Base-by-base conservation (phyloP, 352 stramenopile genomes). In the Globisporangium viniferum region DNA sequence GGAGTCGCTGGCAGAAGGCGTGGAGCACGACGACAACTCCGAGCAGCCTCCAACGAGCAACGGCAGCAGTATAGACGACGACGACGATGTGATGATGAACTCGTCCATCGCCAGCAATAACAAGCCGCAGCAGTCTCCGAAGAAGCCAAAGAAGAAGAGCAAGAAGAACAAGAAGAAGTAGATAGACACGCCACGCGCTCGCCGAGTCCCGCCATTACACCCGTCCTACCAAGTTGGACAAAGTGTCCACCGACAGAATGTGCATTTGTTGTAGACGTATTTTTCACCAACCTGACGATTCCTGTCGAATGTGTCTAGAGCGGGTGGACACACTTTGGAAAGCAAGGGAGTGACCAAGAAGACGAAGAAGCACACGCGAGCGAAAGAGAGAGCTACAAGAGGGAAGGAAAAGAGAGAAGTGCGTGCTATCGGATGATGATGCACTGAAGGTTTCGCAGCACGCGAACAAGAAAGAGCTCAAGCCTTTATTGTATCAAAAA, bases 141-240 rank as follows among this genome's bases (percentile, higher is more conserved):
- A 72, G 72, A 85, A 70, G 70, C 68, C 67, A 15, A 85, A 84
- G 75, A 73, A 75, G 69, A 80, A 81, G 57, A 84, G 76, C 69
- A 85, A 81, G 67, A 82, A 56, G 61, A 79, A 81, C 51, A 66
- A 72, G 49, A 85, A 82, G 75, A 82, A 81, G 79, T 85, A 80
- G 75, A 83, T 63, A 57, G 77, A 80, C 15, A 22, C 44, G 44
- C 41, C 20, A n/a, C 4, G 41, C 6, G 44, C 44, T 51, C 12
- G 44, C 44, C 18, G 6, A 51, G 6, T 22, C 44, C 44, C 15
- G 6, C 6, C 44, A 51, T 12, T 6, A 2, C 44, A 22, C 44
- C 20, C 2, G 5, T 20, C 6, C 44, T 7, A 51, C 44, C 6
- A 51, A 24, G 44, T 6, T 51, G 44, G 9, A 51, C 18, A 4